Percentiles rank a stretch among this genome's conserved stretches.
Conservation (phyloP, 1,139 yeast genomes). For the Hemisphaericaspora xylofermentans region DNA sequence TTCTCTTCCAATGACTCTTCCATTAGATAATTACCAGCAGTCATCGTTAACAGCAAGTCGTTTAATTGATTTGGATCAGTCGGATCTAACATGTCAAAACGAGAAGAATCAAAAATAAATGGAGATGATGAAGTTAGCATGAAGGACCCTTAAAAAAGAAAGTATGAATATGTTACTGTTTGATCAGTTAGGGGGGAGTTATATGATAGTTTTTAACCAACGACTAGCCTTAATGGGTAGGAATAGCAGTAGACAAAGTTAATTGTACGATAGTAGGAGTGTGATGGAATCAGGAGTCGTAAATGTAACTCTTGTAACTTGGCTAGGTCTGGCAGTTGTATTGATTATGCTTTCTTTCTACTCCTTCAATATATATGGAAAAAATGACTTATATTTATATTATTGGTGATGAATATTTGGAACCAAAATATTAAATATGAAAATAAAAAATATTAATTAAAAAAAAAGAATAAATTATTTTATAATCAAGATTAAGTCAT, state of each 20-base stretch:
- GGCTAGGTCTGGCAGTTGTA: no score
- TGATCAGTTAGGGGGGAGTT: no score
- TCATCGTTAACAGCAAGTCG: conserved; percentile 13
- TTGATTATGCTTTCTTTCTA: no score
- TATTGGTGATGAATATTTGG: background rate
- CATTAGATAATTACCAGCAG: conserved; percentile 8
- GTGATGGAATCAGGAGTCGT: background rate
- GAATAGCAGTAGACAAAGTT: background rate
- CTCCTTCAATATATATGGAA: conserved; percentile 1
- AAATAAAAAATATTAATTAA: background rate
- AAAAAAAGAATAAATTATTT: background rate
- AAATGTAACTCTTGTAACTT: background rate
- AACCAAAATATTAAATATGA: background rate
- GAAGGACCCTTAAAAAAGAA: background rate
- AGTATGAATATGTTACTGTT: background rate
- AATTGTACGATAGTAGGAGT: background rate
- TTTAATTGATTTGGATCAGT: conserved; percentile 18
- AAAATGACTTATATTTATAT: conserved; percentile 1
- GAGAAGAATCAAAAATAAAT: conserved; percentile 14
- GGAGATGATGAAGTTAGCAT: conserved; percentile 15
- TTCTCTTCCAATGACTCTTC: conserved; percentile 12
- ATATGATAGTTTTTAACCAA: background rate
- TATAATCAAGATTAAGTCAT: background rate
- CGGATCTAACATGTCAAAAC: conserved; percentile 24
- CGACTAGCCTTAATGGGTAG: no score